Percentiles rank a stretch among this genome's conserved stretches.
Evolutionary conservation across 2,329 filamentous ascomycete genomes (phyloP).

Genomic region (Penicillium sp.): DNA sequence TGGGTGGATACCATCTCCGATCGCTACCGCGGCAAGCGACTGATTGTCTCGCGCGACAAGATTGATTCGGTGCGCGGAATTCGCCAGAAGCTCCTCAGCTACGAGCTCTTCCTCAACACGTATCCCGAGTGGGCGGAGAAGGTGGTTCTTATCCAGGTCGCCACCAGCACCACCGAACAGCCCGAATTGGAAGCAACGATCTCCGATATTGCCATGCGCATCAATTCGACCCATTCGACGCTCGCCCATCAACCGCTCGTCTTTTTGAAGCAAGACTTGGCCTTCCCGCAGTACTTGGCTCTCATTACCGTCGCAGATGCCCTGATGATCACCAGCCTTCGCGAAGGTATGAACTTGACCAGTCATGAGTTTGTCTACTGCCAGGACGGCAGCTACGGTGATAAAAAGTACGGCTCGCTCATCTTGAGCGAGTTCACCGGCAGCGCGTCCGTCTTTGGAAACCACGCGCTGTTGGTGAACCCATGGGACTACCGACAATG

Average conservation of each 20-base stretch:
- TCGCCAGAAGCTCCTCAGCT: constrained; percentile 84
- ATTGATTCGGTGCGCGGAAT: constrained; percentile 89
- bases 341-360: constrained; percentile 95
- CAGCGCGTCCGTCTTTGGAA: constrained; percentile 76
- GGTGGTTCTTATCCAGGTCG: constrained; percentile 88
- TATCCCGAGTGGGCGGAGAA: constrained; percentile 84
- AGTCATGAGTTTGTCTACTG: constrained; percentile 92
- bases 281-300: constrained; percentile 88
- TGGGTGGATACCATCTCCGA: constrained; percentile 79
- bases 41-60: constrained; percentile 92
- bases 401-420: constrained; percentile 78
- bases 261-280: constrained; percentile 91
- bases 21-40: constrained; percentile 77
- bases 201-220: constrained; percentile 87
- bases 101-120: constrained; percentile 88
- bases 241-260: constrained; percentile 87
- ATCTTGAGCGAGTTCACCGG: constrained; percentile 95
- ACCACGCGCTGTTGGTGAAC: constrained; percentile 78
- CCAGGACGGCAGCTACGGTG: constrained; percentile 69
- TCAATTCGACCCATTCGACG: constrained; percentile 87
- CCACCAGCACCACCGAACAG: constrained; percentile 82
- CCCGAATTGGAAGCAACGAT: constrained; percentile 81
- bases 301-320: constrained; percentile 83
- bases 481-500: constrained; percentile 92
- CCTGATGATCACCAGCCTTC: constrained; percentile 88